A percentile compares a stretch with the other conserved stretches of the same genome.
phyloP scores from a whole-genome alignment of 1,284 basidiomycete genomes.

The Fomitopsis palustris region DNA sequence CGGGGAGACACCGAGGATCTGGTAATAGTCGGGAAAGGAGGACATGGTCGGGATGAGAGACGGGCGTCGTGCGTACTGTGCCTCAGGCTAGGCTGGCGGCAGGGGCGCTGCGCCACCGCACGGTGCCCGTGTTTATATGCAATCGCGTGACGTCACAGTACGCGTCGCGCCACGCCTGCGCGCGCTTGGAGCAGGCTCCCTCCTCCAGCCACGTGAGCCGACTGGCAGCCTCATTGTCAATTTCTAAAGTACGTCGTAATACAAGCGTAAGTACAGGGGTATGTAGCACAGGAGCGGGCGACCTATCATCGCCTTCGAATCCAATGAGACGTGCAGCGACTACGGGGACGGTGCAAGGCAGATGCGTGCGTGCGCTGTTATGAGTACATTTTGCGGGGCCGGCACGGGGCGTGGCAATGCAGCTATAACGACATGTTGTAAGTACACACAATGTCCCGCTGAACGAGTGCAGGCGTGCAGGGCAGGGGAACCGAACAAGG shows the following conservation, averaged over 20 bases:
- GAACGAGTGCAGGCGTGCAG: background rate
- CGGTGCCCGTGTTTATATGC: background rate
- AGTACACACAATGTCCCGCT: background rate
- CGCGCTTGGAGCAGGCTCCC: no score
- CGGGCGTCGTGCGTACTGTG: background rate
- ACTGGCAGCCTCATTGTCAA: background rate
- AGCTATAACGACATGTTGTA: background rate
- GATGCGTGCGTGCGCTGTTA: background rate
- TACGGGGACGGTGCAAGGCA: background rate
- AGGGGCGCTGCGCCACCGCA: background rate
- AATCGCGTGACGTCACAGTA: constrained; percentile 8
- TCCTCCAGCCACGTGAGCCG: background rate
- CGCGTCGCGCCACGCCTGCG: background rate
- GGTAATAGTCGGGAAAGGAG: constrained; percentile 76
- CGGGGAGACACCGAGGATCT: constrained; percentile 53
- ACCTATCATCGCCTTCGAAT: background rate
- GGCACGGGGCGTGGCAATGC: background rate
- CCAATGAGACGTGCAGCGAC: background rate
- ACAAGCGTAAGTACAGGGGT: background rate
- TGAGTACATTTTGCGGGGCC: background rate
- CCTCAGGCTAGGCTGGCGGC: no score
- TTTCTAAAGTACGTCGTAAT: background rate
- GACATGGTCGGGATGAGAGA: constrained; percentile 38
- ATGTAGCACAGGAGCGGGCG: background rate
- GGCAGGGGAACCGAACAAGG: background rate